Base-by-base conservation (phyloP, 352 stramenopile genomes). In the Pythium dissotocum region DNA sequence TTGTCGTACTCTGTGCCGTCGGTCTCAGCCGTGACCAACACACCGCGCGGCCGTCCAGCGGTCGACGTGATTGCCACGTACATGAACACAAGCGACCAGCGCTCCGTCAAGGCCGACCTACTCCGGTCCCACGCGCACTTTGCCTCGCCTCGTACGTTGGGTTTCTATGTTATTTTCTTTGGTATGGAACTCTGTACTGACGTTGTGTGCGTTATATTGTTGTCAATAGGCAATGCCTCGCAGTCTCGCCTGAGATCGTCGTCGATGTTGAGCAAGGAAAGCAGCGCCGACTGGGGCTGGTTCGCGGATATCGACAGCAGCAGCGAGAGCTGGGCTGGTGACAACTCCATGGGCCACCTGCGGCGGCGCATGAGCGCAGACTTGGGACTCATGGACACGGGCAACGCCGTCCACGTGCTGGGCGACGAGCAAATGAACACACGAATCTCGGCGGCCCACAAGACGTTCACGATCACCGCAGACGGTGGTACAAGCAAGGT, bases 1-100 rank as follows among this genome's bases (percentile, higher is more conserved):
- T 73, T 90, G 14, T 91, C 83, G 44, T 93, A 93, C 70, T 93
- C 85, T 55, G 83, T 93, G 32, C 85, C 85, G 58, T 80, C 77
- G 42, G 75, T 72, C 10, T 80, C 80, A 14, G 54, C 85, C 38
- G 69, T 90, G 51, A 84, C 73, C 61, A 90, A 85, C 57, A 90
- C 83, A 55, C 85, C 85, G 49, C 82, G 86, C 26, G 86, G 77
- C 3, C 86, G 86, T 18, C 83, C 83, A 10, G 80, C 82, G 1
- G 87, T 95, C 46, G 88, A 95, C 60, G 85, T 95, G 40, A 95
- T 95, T 65, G 88, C 88, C 52, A 95, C 88, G 2, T 95, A 95
- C 77, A 95, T 95, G 88, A 95, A 95, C 79, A 94, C 88, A 46
- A 83, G 74, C 44, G 88, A 95, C 74, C 81, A 77, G 42, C 88